A percentile compares a stretch with the other conserved stretches of the same genome.
phyloP scores from a whole-genome alignment of 805 yeast species.

The Kazachstania africana region DNA sequence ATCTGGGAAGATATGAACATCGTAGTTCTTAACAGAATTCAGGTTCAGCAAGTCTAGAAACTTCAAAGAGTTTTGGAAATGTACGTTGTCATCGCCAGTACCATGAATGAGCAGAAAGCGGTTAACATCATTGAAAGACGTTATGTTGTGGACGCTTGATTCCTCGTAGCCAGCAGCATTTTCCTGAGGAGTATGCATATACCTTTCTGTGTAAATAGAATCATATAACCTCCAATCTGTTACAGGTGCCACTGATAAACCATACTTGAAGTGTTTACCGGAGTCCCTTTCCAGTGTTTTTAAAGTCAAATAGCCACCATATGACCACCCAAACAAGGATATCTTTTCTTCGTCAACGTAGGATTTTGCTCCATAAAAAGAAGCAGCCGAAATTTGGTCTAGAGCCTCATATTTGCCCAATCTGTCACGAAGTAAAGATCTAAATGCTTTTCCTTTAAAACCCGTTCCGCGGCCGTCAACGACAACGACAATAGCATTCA shows the following conservation, averaged over 20 bases:
- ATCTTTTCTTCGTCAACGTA: conserved; percentile 60
- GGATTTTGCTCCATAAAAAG: conserved; percentile 44
- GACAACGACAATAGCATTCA: conserved; percentile 78
- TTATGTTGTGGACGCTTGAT: conserved; percentile 45
- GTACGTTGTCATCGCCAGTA: conserved; percentile 95
- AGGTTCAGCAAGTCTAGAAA: conserved; percentile 65
- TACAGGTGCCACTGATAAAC: conserved; percentile 95
- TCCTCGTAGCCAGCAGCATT: conserved; percentile 52
- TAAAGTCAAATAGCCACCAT: conserved; percentile 89
- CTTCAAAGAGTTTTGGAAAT: conserved; percentile 77
- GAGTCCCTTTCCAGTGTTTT: conserved; percentile 78
- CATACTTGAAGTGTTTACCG: conserved; percentile 68
- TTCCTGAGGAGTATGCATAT: conserved; percentile 72
- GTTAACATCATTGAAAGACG: conserved; percentile 40
- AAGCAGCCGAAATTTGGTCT: conserved; percentile 84
- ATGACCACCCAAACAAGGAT: conserved; percentile 97
- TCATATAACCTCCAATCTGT: conserved; percentile 90
- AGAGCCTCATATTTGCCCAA: conserved; percentile 73
- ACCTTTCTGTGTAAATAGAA: conserved; percentile 88
- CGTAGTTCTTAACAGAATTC: conserved; percentile 72
- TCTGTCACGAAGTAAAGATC: conserved; percentile 69
- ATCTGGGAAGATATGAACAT: conserved; percentile 70
- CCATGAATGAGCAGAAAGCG: conserved; percentile 91
- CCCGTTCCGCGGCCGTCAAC: conserved; percentile 98
- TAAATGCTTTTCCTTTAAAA: conserved; percentile 64